Base-by-base conservation (phyloP, 805 yeast species). In the Saccharomyces kudriavzevii region DNA sequence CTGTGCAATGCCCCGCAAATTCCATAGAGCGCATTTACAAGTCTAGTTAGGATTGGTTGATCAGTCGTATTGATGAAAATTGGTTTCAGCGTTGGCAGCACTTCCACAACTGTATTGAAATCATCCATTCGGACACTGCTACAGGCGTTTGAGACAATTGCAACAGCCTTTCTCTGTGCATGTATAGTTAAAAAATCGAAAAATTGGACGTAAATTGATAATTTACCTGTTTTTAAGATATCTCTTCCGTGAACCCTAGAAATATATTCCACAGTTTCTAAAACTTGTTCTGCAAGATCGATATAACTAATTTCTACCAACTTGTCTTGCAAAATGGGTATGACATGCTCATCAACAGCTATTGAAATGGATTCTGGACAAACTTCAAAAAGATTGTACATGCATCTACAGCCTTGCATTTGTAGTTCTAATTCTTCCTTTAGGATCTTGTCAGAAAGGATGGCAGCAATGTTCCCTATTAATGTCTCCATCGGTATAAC, bases 241-340 rank as follows among this genome's bases (percentile, higher is more conserved):
- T 73, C 77, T 45, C 70, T 65, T 1, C 84, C 80, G 24, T 78
- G 72, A 29, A 76, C 76, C 54, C 83, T 71, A 0, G 90, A 81
- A 14, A 86, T 80, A 66, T 80, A 74, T 63, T 85, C 91, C 48
- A 86, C 70, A 0, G 91, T 82, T 62, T 85, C 91, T 45, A 90
- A 70, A 0, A 90, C 89, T 69, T 91, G 97, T 65, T 92, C 99
- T 0, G 96, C 96, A 52, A 92, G 74, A 66, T 92, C 99, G 52
- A 92, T 91, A 64, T 81, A 91, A 52, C 83, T 82, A 17, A 92
- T 84, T 57, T 89, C 95, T 54, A 80, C 63, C 40, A 94, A 68
- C 56, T 86, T 87, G 5, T 75, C 72, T 58, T 85, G 80, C 26
- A 94, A 73, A 0, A 80, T 82, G 47, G 82, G 84, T 6, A 90